Evolutionary conservation across 176 grass and related monocot species (phyloP), one percentile per base, ranked within the genome.

Genomic region (Pontederia crassipes): DNA sequence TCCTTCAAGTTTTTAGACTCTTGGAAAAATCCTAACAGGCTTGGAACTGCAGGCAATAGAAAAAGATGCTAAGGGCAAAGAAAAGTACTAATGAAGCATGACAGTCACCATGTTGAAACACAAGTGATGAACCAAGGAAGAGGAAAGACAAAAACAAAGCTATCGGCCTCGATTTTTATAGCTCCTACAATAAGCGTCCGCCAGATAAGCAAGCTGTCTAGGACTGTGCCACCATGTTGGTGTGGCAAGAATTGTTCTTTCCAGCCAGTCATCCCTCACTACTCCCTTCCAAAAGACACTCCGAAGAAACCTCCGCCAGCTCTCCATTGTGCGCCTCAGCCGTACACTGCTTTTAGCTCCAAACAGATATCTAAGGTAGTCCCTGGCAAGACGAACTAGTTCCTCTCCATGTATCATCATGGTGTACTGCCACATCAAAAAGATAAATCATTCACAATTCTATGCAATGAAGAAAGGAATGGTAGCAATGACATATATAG

Each of bases 341-440:
- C 83, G 83, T 51, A 68, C 17, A 56, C 78, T 96, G 45, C 79
- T 82, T 70, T 84, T 85, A 51, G 71, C 86, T 52, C 83, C 86
- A 65, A 90, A 59, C 9, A 80, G 64, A 66, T 80, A 96, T 47
- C 67, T 90, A 53, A 81, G 80, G 63, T 83, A 96, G 78, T 96
- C 92, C 11, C 83, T 81, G 4, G 66, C 81, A 68, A 96, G 80
- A 66, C 73, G 75, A 5, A 69, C 65, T 47, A 88, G 8, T 50
- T 96, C 92, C 62, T 96, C 87, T 62, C 92, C 92, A 48, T 81
- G 81, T 63, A 96, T 86, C 70, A 90, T 87, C 18, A 85, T 78
- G 69, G 85, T 77, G 54, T 88, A 96, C 92, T 90, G 72, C 61
- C 71, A 46, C 54, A 40, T 1, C 46, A 70, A 79, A 48, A 15